Evolutionary conservation across 208 protist genomes (phyloP).

Genomic region (Acanthamoeba triangularis): DNA sequence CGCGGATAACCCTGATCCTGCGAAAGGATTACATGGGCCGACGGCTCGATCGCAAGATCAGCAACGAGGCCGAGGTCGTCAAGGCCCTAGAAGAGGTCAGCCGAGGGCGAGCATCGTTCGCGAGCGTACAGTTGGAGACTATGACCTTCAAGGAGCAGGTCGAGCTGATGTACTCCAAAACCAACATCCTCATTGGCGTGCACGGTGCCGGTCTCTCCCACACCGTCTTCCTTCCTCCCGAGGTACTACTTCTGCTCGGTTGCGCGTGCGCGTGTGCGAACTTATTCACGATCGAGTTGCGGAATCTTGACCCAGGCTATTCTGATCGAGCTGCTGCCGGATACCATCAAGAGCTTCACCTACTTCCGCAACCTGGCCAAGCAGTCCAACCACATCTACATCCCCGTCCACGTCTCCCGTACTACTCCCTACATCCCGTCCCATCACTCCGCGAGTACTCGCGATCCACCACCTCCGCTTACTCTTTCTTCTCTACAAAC

Average conservation of each 20-base stretch:
- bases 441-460: not conserved
- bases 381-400: slow-evolving; percentile 40
- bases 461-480: not conserved
- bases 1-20: not conserved
- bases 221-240: slow-evolving; percentile 49
- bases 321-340: slow-evolving; percentile 23
- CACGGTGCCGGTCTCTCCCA: slow-evolving; percentile 71
- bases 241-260: not conserved
- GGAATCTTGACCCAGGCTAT: slow-evolving; percentile 24
- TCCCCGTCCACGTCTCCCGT: not conserved
- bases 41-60: not conserved
- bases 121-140: not conserved
- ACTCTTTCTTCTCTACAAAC: not conserved
- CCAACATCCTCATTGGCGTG: slow-evolving; percentile 52
- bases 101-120: not conserved
- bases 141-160: slow-evolving; percentile 68
- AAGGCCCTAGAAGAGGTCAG: not conserved
- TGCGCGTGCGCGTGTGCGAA: not conserved
- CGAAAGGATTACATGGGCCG: slow-evolving; percentile 55
- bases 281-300: not conserved
- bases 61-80: not conserved
- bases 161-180: not conserved
- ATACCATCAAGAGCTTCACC: not conserved
- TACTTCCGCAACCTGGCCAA: slow-evolving; percentile 61
- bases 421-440: not conserved